These are phyloP conservation scores for Leccinum incarnatum DNA, from an alignment of 768 basidiomycete species.

Conservation along the genomic window DNA sequence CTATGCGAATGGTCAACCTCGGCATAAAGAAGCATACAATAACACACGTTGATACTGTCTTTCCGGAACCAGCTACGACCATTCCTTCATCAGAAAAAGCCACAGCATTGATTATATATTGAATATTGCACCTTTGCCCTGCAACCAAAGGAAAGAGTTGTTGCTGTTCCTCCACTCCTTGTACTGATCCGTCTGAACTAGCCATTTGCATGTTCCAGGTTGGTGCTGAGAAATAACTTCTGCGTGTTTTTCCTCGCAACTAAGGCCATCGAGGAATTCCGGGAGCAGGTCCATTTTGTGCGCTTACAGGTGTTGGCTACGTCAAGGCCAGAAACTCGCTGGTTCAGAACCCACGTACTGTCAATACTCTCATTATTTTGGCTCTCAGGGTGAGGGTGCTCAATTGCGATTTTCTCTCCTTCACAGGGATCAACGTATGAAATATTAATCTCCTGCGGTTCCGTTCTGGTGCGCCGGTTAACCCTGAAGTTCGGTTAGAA, in stretches of 20 bases:
- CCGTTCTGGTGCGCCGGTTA: neutral
- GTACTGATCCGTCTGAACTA: neutral
- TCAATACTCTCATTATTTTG: neutral
- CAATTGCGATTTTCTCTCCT: neutral
- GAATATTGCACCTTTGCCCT: constrained; percentile 1
- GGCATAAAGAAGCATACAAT: neutral
- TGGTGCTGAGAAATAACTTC: neutral
- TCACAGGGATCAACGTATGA: neutral
- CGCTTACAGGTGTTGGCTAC: neutral
- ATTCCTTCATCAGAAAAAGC: neutral
- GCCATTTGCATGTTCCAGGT: constrained; percentile 6
- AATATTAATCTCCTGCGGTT: neutral
- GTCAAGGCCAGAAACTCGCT: neutral
- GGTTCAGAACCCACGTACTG: neutral
- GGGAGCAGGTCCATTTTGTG: neutral
- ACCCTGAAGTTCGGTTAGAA: neutral
- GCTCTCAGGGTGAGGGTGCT: neutral
- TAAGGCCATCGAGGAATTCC: neutral
- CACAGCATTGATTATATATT: neutral
- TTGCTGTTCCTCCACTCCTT: neutral
- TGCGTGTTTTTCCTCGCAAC: constrained; percentile 1
- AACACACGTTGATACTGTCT: constrained; percentile 14
- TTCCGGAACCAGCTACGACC: constrained; percentile 15
- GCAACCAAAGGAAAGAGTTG: constrained; percentile 7
- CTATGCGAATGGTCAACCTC: neutral